phyloP scores from a whole-genome alignment of 129 eudicot genomes.

The sunflower (Helianthus annuus) region DNA sequence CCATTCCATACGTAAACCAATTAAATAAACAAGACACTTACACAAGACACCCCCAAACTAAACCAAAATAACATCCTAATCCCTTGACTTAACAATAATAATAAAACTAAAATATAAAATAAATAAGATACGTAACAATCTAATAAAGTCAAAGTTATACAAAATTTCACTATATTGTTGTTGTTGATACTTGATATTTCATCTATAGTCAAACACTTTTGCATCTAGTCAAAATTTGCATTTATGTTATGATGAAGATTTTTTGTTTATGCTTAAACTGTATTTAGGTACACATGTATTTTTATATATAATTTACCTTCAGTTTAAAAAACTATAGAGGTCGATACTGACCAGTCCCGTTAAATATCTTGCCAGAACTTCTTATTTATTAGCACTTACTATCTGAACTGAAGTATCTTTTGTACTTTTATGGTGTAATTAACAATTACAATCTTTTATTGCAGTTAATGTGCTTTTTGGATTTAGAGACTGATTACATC shows the following conservation, averaged over 20 bases:
- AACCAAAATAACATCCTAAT: too few relatives aligned
- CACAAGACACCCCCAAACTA: too few relatives aligned
- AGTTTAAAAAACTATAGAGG: background rate
- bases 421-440: slow-evolving; percentile 2
- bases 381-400: background rate
- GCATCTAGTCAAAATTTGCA: background rate
- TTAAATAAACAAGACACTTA: too few relatives aligned
- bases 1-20: too few relatives aligned
- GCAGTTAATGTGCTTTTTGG: slow-evolving; percentile 88
- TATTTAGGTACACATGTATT: background rate
- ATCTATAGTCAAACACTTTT: background rate
- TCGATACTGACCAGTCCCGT: background rate
- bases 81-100: too few relatives aligned
- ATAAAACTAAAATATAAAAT: too few relatives aligned
- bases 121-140: too few relatives aligned
- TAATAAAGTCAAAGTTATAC: background rate
- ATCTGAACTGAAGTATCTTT: background rate
- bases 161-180: background rate
- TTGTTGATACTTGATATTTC: background rate
- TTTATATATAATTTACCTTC: background rate
- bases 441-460: slow-evolving; percentile 21
- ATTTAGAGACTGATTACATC: slow-evolving; percentile 70
- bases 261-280: background rate
- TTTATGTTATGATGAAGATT: background rate
- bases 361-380: background rate